phyloP scores from a whole-genome alignment of 352 stramenopile genomes.

The Phytopythium kandeliae region DNA sequence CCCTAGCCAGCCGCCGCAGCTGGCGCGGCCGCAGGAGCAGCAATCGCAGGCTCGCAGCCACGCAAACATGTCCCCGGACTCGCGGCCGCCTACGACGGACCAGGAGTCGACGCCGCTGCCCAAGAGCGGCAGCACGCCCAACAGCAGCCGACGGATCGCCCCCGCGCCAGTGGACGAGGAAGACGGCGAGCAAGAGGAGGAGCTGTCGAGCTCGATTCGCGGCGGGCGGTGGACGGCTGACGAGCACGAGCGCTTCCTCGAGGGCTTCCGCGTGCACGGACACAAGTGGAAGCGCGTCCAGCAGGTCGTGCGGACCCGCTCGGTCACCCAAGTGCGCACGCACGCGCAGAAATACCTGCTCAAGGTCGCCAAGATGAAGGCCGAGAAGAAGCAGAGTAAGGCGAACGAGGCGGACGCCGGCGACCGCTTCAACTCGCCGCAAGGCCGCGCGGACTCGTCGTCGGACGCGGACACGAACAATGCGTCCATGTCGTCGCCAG shows the following conservation, averaged over 20 bases:
- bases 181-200: slow-evolving; percentile 47
- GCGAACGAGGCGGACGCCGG: slow-evolving; percentile 6
- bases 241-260: slow-evolving; percentile 83
- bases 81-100: neutral
- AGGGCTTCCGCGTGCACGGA: slow-evolving; percentile 80
- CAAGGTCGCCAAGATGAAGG: slow-evolving; percentile 87
- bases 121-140: slow-evolving; percentile 5
- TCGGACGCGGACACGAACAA: slow-evolving; percentile 14
- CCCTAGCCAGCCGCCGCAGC: slow-evolving; percentile 12
- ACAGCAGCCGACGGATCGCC: slow-evolving; percentile 28
- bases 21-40: slow-evolving; percentile 6
- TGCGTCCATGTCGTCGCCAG: slow-evolving; percentile 32
- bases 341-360: slow-evolving; percentile 88
- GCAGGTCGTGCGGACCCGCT: slow-evolving; percentile 83
- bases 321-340: slow-evolving; percentile 84
- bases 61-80: slow-evolving; percentile 24
- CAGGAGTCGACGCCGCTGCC: slow-evolving; percentile 13
- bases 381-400: slow-evolving; percentile 57
- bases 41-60: slow-evolving; percentile 6
- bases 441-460: slow-evolving; percentile 9
- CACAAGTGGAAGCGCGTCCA: slow-evolving; percentile 91
- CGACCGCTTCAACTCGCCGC: slow-evolving; percentile 20
- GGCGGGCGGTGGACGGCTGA: slow-evolving; percentile 81
- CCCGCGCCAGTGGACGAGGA: slow-evolving; percentile 64
- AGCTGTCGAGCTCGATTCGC: slow-evolving; percentile 47